Evolutionary conservation across 2,329 filamentous ascomycete species (phyloP).

Genomic region (Penicillium decumbens): DNA sequence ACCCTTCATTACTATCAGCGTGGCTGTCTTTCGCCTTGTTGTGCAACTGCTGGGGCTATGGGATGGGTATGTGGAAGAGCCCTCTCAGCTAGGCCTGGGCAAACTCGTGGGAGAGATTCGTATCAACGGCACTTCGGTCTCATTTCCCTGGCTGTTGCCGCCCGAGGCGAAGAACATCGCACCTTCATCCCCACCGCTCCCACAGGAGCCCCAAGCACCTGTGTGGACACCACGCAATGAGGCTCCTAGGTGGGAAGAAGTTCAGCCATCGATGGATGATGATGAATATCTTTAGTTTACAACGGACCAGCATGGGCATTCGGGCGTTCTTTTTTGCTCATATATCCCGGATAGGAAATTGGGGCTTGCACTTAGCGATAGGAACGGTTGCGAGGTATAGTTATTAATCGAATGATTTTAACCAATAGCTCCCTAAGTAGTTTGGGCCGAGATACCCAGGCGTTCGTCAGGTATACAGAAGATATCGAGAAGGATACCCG

Average conservation of each 20-base stretch:
- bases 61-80: conserved; percentile 41
- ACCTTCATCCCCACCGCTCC: conserved; percentile 1
- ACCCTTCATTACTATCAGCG: conserved; percentile 29
- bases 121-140: conserved; percentile 27
- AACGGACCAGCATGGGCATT: background rate
- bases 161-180: conserved; percentile 13
- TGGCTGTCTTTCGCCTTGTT: conserved; percentile 31
- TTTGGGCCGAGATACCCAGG: too few species aligned
- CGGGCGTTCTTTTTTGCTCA: background rate
- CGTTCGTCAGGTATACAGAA: too few species aligned
- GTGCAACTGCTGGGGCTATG: conserved; percentile 38
- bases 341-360: background rate
- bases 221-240: conserved; percentile 16
- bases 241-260: conserved; percentile 12
- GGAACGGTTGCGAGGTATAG: background rate
- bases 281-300: conserved; percentile 29
- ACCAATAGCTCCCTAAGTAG: too few species aligned
- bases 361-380: background rate
- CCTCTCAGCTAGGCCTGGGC: conserved; percentile 11
- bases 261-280: conserved; percentile 29
- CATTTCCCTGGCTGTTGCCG: conserved; percentile 19
- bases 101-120: conserved; percentile 30
- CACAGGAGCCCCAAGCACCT: conserved; percentile 4
- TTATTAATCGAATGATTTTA: too few species aligned
- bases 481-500: too few species aligned